Evolutionary conservation across 352 stramenopile species (phyloP).

Genomic region (Elongisporangium undulatum): DNA sequence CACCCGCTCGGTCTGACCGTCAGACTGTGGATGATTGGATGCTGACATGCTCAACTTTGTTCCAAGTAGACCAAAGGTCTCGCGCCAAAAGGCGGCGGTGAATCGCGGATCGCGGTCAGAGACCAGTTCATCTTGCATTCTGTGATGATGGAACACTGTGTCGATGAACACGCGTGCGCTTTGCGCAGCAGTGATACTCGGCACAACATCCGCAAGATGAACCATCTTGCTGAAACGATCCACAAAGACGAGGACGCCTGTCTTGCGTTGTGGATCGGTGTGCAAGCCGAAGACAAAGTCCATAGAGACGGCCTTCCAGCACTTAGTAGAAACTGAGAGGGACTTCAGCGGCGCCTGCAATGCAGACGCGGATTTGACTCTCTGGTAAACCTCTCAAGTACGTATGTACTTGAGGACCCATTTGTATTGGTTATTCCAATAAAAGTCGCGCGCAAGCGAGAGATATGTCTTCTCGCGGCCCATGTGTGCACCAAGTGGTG

Average conservation of each 20-base stretch:
- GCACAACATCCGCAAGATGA: slow-evolving; percentile 4
- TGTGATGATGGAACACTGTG: slow-evolving; percentile 12
- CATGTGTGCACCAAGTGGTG: slow-evolving; percentile 10
- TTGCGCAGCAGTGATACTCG: slow-evolving; percentile 10
- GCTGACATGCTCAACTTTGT: slow-evolving; percentile 14
- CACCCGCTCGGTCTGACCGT: slow-evolving; percentile 17
- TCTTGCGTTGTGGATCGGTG: slow-evolving; percentile 4
- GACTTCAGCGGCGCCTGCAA: slow-evolving; percentile 3
- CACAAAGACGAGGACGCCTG: slow-evolving; percentile 19
- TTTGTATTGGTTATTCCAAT: slow-evolving; percentile 24
- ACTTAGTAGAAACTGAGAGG: slow-evolving; percentile 5
- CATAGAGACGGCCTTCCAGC: slow-evolving; percentile 8
- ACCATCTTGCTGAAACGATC: slow-evolving; percentile 27
- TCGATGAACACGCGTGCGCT: slow-evolving; percentile 20
- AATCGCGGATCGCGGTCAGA: slow-evolving; percentile 14
- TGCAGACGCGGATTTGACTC: slow-evolving; percentile 9
- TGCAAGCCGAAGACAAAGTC: slow-evolving; percentile 15
- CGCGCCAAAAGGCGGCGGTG: slow-evolving; percentile 10
- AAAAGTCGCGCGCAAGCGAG: slow-evolving; percentile 9
- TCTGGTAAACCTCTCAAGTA: slow-evolving; percentile 13
- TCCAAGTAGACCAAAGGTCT: slow-evolving; percentile 11
- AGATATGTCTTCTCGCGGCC: slow-evolving; percentile 24
- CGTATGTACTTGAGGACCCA: slow-evolving; percentile 20
- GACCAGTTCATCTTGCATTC: slow-evolving; percentile 14
- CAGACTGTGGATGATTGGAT: slow-evolving; percentile 13